Evolutionary conservation across 129 eudicot species (phyloP).

Genomic region (Logfia minima): DNA sequence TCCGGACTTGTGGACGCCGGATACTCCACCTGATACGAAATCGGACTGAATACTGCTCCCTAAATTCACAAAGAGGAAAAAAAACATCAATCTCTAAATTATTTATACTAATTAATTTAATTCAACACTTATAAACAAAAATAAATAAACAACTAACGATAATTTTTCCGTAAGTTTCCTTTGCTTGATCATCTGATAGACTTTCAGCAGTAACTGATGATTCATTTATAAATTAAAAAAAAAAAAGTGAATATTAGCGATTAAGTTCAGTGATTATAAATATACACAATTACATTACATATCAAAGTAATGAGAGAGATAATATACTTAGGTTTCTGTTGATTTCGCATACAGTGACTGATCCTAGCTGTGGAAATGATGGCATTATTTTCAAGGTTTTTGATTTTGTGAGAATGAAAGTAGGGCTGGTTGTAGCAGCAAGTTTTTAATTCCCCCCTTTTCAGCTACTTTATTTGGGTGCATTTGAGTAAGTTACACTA

Average conservation of each 20-base stretch:
- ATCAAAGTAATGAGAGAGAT: conserved; percentile 13
- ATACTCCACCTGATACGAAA: conserved; percentile 56
- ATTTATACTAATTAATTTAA: background rate
- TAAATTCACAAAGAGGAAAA: background rate
- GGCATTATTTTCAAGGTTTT: conserved; percentile 46
- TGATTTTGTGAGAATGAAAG: background rate
- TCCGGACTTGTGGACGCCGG: conserved; percentile 32
- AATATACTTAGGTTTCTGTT: conserved; percentile 68
- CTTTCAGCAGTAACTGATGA: conserved; percentile 67
- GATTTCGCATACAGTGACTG: conserved; percentile 91
- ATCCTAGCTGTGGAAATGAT: conserved; percentile 82
- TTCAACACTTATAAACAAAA: background rate
- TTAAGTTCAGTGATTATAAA: background rate
- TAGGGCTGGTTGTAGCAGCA: background rate
- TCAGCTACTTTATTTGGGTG: background rate
- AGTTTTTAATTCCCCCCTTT: background rate
- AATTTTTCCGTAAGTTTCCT: conserved; percentile 69
- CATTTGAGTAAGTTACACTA: background rate
- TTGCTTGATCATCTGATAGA: conserved; percentile 69
- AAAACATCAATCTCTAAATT: conserved; percentile 1
- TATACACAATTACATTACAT: background rate
- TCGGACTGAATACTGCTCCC: conserved; percentile 80
- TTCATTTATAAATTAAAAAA: background rate
- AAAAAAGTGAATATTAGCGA: background rate
- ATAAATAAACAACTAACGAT: conserved; percentile 41